A percentile compares a stretch with the other conserved stretches of the same genome.
Evolutionary conservation across 257 asterid species (phyloP).

Genomic region (Solanum pimpinellifolium): DNA sequence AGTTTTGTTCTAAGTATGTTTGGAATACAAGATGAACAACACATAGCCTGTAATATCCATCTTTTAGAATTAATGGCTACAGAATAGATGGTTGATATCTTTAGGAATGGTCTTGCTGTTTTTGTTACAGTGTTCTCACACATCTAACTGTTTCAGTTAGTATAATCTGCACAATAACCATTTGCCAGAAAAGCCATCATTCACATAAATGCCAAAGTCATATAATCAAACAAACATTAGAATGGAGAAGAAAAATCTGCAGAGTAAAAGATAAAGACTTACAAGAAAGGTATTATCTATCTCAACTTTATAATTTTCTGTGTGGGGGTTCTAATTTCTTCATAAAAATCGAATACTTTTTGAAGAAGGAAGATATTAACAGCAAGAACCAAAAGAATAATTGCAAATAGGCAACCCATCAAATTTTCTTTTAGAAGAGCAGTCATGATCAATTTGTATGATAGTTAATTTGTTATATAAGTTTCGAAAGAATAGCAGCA

Average conservation of each 20-base stretch:
- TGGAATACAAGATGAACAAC: too few relatives aligned
- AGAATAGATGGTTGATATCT: too few relatives aligned
- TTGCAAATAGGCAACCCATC: background rate
- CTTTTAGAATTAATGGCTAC: too few relatives aligned
- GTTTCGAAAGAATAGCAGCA: too few relatives aligned
- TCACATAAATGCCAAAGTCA: background rate
- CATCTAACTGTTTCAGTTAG: too few relatives aligned
- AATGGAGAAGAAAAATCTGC: conserved; percentile 6
- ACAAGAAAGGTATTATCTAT: conserved; percentile 77
- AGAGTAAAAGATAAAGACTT: conserved; percentile 26
- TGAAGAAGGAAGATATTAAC: background rate
- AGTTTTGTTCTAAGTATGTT: too few relatives aligned
- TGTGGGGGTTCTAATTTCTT: background rate
- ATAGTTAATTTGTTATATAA: too few relatives aligned
- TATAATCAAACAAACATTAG: background rate
- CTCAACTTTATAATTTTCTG: conserved; percentile 37
- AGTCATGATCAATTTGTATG: too few relatives aligned
- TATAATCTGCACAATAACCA: background rate
- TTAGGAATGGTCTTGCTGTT: too few relatives aligned
- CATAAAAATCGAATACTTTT: background rate
- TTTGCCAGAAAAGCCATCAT: conserved; percentile 24
- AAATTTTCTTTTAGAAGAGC: too few relatives aligned
- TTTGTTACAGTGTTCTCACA: too few relatives aligned
- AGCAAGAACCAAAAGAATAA: background rate
- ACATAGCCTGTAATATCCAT: too few relatives aligned